Evolutionary conservation across 257 asterid genomes (phyloP), one percentile per base, ranked within the genome.

Genomic region (Lantana camara): DNA sequence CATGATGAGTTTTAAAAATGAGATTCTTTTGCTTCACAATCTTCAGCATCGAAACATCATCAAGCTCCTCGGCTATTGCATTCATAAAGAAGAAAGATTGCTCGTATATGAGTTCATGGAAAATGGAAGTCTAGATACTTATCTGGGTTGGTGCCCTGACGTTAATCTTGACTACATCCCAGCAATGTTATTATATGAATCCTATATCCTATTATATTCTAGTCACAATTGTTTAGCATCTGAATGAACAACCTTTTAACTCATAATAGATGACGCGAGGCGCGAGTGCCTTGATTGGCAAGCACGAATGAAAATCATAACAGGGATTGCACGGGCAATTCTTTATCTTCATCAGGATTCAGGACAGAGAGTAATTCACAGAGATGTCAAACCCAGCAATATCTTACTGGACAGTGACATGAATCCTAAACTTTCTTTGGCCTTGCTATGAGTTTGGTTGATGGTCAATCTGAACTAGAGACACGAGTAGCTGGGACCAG

Each of bases 371-470:
- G n/a, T n/a, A n/a, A 65, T 75, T 48, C 67, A 58, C 1, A 42
- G 59, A 60, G 59, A 54, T 44, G 41, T 72, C 54, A 60, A 35
- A 27, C 16, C 66, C 16, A 24, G 61, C 69, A 42, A 70, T 37
- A 74, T 74, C 44, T 44, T 74, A 50, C 69, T 64, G 23, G 75
- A 75, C 41, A 12, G 0, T 20, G 52, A 65, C 3, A 75, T 75
- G 80, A 61, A 12, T 32, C 76, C 76, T 29, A 75, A 60, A 70
- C 73, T 2, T 23, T 13, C 67, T 75, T 65, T 55, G 58, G 9
- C 47, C 1, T 19, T 14, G 72, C 76, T 7, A 55, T 1, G 57
- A 46, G 41, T n/a, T 7, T 70, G 37, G 15, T 10, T 23, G 62
- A 38, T 35, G 51, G 38, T 64, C 57, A 57, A 32, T 13, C 64